Base-by-base conservation (phyloP, 2,329 filamentous ascomycete genomes). In the Fusarium dimerum region DNA sequence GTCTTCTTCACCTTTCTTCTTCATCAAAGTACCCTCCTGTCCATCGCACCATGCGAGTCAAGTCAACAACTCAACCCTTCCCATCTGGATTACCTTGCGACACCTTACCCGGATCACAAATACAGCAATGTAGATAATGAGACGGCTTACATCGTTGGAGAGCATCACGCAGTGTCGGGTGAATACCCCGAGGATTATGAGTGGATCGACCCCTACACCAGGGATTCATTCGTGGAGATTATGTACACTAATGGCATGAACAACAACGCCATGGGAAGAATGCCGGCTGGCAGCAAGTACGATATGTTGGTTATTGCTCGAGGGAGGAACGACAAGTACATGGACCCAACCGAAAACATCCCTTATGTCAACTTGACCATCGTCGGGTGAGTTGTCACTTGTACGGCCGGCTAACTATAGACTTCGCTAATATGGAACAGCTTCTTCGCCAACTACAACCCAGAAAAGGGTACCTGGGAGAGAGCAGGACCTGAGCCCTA, bases 231-330 rank as follows among this genome's bases (percentile, higher is more conserved):
- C 18, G 26, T n/a, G 10, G 3, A 49, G 39, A 30, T 52, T 11
- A 47, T 49, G 49, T 20, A 7, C 18, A 52, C 12, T 3, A 52
- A 52, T 18, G 52, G 49, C 9, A 49, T 55, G 52, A 55, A 49
- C 38, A 55, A 55, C 20, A 52, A 49, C 30, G 52, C 52, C 2
- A 51, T 55, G 52, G 52, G 45, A 7, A 41, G 52, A 12, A 52
- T 55, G 52, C 52, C 52, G 9, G 42, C 41, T n/a, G 52, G 52
- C 4, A 52, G 52, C 34, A 39, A 42, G 10, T 55, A 55, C 32
- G 52, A 55, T 10, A 46, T 55, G 43, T 29, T 55, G 40, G 46
- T 55, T 18, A 32, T 55, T 11, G 52, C 36, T 11, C 42, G 49
- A 17, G 52, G 52, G 20, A 7, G 43, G 20, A 55, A 36, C 30